Base-by-base conservation (phyloP, 1,139 yeast genomes). In the Taiozyma onychis region DNA sequence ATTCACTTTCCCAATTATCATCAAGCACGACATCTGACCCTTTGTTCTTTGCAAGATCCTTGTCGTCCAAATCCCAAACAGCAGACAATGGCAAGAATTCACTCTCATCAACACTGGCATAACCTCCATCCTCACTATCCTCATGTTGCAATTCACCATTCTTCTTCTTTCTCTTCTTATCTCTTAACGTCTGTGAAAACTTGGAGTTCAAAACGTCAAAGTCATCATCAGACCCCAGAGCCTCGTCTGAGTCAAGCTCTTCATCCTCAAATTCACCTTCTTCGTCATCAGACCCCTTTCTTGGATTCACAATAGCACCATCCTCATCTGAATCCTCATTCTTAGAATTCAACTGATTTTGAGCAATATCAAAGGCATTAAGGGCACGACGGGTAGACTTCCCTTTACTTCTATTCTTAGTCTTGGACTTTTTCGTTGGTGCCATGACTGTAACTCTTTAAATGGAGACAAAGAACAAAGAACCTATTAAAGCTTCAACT, bases 1-100 rank as follows among this genome's bases (percentile, higher is more conserved):
- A 55, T 43, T 58, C 61, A 27, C 55, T 51, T 18, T 57, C 57
- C 57, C 56, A 56, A 21, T 65, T 62, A 30, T 63, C 80, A 54
- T 74, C 72, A 46, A 73, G 66, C 7, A 76, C 76, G 7, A 77
- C 59, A 32, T 74, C 80, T n/a, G 61, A 54, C 5, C 48, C 49
- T 26, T 59, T 66, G 4, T 61, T 54, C 43, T 60, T 62, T 30
- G 61, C 61, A 54, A 69, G 64, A 53, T 79, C 85, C 43, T 66
- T 69, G 37, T 83, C 90, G 64, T 88, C 95, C 71, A 82, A 67
- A 66, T 87, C 97, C 96, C 96, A 90, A 6, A 88, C 91, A 59
- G 85, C 90, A 8, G 96, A 86, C 45, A 90, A 73, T 0, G 95
- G 79, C 49, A 87, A 78, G 52, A 90, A 73, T 59, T 88, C 87